Percentiles rank a stretch among this genome's conserved stretches.
phyloP scores from a whole-genome alignment of 208 protist species.

The Naegleria gruberi region DNA sequence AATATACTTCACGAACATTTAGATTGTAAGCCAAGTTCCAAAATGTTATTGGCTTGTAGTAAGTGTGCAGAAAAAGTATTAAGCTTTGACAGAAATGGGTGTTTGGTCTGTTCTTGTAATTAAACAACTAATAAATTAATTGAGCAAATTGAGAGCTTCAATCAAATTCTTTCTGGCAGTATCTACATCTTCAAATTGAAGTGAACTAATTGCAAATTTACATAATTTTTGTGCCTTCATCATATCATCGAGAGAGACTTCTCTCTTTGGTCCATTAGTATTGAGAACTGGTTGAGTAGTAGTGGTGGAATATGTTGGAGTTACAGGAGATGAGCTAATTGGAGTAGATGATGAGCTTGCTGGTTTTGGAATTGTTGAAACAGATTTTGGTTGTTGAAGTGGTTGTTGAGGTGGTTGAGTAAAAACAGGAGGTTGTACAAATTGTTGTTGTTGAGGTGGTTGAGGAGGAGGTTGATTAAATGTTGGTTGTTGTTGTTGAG shows the following conservation, averaged over 20 bases:
- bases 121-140: not conserved
- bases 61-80: too few species aligned
- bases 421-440: not conserved
- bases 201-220: constrained; percentile 30
- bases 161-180: constrained; percentile 27
- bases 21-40: too few species aligned
- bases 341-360: not conserved
- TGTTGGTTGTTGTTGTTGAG: not conserved
- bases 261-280: not conserved
- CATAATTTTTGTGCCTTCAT: constrained; percentile 34
- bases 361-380: not conserved
- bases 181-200: constrained; percentile 33
- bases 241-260: constrained; percentile 29
- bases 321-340: not conserved
- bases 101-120: too few species aligned
- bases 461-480: not conserved
- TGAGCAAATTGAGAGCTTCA: constrained; percentile 14
- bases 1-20: too few species aligned
- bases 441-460: not conserved
- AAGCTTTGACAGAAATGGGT: too few species aligned
- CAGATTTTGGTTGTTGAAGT: not conserved
- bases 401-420: not conserved
- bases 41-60: too few species aligned
- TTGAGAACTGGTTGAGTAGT: not conserved
- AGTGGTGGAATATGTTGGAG: not conserved